Percentiles rank a stretch among this genome's conserved stretches.
Conservation (phyloP, 1,139 yeast genomes). For the Chernovozyma sophiae-reginae region DNA sequence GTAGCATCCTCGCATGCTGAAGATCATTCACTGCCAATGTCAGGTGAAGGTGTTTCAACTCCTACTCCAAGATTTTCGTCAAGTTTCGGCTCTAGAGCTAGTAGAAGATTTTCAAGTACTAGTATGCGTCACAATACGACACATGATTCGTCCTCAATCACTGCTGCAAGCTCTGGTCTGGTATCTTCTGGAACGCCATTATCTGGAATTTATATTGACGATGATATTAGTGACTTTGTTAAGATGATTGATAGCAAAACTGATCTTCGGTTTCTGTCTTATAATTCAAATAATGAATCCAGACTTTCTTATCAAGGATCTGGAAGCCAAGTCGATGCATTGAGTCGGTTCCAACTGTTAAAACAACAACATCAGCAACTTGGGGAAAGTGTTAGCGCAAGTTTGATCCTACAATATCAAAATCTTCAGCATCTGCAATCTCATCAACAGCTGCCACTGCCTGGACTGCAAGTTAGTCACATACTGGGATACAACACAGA, state of each 20-base stretch:
- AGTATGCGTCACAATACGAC: constrained; percentile 24
- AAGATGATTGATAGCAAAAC: constrained; percentile 70
- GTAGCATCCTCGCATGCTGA: constrained; percentile 37
- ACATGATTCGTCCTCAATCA: constrained; percentile 20
- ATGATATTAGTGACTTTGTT: constrained; percentile 78
- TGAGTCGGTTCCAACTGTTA: constrained; percentile 35
- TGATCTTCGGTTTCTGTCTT: constrained; percentile 36
- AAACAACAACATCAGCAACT: constrained; percentile 42
- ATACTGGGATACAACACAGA: not conserved
- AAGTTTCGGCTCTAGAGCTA: constrained; percentile 53
- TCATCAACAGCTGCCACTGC: constrained; percentile 9
- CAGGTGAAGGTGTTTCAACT: constrained; percentile 3
- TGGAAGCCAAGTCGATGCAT: constrained; percentile 21
- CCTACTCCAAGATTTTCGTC: constrained; percentile 48
- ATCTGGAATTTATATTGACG: constrained; percentile 50
- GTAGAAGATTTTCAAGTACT: constrained; percentile 39
- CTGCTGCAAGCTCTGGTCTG: constrained; percentile 39
- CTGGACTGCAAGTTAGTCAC: not conserved
- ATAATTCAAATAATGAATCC: constrained; percentile 9
- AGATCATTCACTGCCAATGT: constrained; percentile 4
- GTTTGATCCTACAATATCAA: constrained; percentile 26
- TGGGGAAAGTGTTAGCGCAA: constrained; percentile 50
- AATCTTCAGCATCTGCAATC: constrained; percentile 1
- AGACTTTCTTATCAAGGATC: constrained; percentile 9
- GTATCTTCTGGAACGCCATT: constrained; percentile 30